Base-by-base conservation (phyloP, 768 basidiomycete genomes). In the Lactarius hatsudake region DNA sequence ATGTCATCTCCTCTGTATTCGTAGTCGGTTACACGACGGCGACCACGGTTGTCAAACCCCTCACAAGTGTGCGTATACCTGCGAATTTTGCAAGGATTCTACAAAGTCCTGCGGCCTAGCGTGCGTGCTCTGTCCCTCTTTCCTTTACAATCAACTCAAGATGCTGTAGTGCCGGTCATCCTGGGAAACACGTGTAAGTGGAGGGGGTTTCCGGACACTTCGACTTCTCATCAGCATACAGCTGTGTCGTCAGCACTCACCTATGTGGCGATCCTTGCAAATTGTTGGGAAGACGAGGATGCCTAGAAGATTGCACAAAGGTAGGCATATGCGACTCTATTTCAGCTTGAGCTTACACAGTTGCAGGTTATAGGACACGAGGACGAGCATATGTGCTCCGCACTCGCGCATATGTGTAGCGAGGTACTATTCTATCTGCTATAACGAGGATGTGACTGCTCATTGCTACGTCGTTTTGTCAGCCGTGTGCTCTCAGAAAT, bases 371-470 rank as follows among this genome's bases (percentile, higher is more conserved):
- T 78, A 4, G 78, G 78, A 30, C 86, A 87, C 1, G 85, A 80
- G 1, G 79, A 78, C 0, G 81, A 80, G 7, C 87, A 88, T 69
- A 63, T 81, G 62, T 88, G 87, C 69, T 80, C 85, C 0, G 84
- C 86, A 2, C 74, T 76, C 18, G 71, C 80, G 1, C 87, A 88
- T 66, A 81, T 80, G 43, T 88, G 87, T 63, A 86, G 85, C 23
- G 75, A 81, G 80, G 87, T 83, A 67, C 67, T 76, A 28, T 28
- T 32, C 1, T 5, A 28, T 26, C 20, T 40, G 30, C 9, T 7
- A 12, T 36, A 9, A 0, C 10, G 54, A 3, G n/a, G 3, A 1
- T 15, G 9, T 62, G 48, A n/a, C 2, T n/a, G 12, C 48, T 51
- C 38, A 23, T 51, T 5, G 12, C 59, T 17, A 23, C 7, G 13